Evolutionary conservation across 1,284 basidiomycete genomes (phyloP), one percentile per base, ranked within the genome.

Genomic region (Cryptococcus amylolentus): DNA sequence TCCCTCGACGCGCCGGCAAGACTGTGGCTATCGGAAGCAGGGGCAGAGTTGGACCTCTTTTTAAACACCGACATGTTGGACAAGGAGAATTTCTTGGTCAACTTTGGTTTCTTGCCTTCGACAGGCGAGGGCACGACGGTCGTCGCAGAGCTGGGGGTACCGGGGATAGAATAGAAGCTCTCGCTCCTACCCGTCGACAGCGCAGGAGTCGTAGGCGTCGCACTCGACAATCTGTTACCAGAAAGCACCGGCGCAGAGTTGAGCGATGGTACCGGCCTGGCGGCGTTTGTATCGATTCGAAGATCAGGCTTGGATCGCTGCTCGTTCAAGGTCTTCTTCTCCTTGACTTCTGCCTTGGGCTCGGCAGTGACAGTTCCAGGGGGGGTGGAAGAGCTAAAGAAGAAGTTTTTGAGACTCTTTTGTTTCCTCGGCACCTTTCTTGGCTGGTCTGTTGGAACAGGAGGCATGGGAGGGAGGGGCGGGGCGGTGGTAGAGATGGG

Each of bases 61-160:
- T 66, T 69, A 62, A 71, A 71, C 6, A 67, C 66, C 20, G 58
- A 57, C 64, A 71, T 67, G 55, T 71, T 71, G 39, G 61, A 62
- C 45, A 71, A 47, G 1, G 64, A 66, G 57, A 71, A 71, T 12
- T 66, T 51, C 52, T 71, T 71, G 23, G 54, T 64, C 44, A 69
- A 27, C 45, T 46, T 46, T 27, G 37, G 23, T 31, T 31, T 27
- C 10, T 14, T 27, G 16, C 23, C 23, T n/a, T 2, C n/a, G 23
- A 50, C 53, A 10, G 16, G 52, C 44, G 44, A 39, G 20, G 48
- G 50, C 54, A 14, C 18, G 8, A 16, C 13, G 10, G n/a, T 50
- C 31, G 49, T 14, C 10, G 48, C 31, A 13, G 48, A 28, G 27
- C 23, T 52, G 46, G 56, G 58, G 18, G 54, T 48, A 16, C 40